Base-by-base conservation (phyloP, 768 basidiomycete species). In the Trametes maxima region DNA sequence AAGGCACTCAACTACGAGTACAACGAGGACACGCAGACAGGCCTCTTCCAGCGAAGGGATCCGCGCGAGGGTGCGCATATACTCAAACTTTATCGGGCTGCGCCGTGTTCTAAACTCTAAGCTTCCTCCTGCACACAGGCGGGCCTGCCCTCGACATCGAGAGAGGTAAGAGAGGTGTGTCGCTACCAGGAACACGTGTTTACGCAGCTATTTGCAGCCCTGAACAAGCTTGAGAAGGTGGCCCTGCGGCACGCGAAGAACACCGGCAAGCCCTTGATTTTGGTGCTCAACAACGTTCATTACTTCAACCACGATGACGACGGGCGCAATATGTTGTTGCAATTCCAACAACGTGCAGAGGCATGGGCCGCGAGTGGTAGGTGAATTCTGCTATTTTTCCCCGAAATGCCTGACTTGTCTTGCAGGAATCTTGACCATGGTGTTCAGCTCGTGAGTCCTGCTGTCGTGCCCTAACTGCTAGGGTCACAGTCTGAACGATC, bases 1-100 rank as follows among this genome's bases (percentile, higher is more conserved):
- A 93, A 93, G 73, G 87, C 90, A 12, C 75, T 94, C 43, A 91
- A 94, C 67, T 94, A 87, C 68, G 94, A 96, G 71, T 94, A 82
- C 76, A 87, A 89, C 63, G 90, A 92, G 74, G 90, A 92, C 70
- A 88, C 86, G 24, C 90, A 92, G 71, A 86, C 84, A 2, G 87
- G 86, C 8, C 73, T 95, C 21, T 94, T 94, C 75, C 90, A 91
- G 69, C 75, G 92, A 57, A 78, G 87, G 42, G 92, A 96, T 76
- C 92, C 93, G 17, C 75, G 88, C 70, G 92, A 95, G 80, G 91
- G 85, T 80, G 51, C 24, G 66, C 46, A 0, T 39, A 4, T 8
- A 28, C 2, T 2, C 14, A n/a, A 14, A 10, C 28, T 47, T 13
- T 24, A 5, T 44, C 11, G 45, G 37, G 55, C 28, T 25, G 5